Evolutionary conservation across 148 eudicot species (phyloP), one percentile per base, ranked within the genome.

Genomic region (Amaranthus cruentus): DNA sequence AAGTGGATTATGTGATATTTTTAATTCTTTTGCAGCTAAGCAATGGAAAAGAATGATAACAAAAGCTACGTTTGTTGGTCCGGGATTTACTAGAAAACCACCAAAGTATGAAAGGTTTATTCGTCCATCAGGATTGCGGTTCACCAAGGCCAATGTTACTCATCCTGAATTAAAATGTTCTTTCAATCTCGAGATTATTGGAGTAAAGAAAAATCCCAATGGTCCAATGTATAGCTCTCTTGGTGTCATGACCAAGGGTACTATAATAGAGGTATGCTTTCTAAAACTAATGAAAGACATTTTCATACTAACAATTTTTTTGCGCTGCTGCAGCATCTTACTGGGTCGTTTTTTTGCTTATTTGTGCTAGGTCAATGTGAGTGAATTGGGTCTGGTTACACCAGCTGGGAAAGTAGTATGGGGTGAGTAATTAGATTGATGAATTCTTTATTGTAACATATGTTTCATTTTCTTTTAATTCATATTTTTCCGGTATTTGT

Each of bases 11-110:
- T 18, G 2, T 71, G 57, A 57, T 5, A 46, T 52, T 59, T 13
- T 38, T 28, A 28, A 28, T 28, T 6, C 60, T 60, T 65, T 66
- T 82, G 81, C 93, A 94, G 98, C 91, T 79, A 95, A 95, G 89
- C 99, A 95, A 80, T 95, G 99, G 99, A 95, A 95, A 76, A 88
- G 99, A 74, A 95, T 95, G 99, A 76, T 95, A 73, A 95, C 99
- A 5, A 95, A 95, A 75, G 99, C 86, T 54, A 95, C 99, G 64
- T 95, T 95, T 80, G 97, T 95, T 3, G 97, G 99, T 53, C 86
- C 90, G 9, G 85, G 94, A 9, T 95, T 95, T 80, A 95, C 97
- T 0, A 88, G 99, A 78, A 95, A 95, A 76, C 99, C 96, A 71
- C 99, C 99, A 55, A 95, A 95, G 80, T 95, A 95, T 67, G 99